Conservation (phyloP, 352 stramenopile species). For the Pythium folliculosum region DNA sequence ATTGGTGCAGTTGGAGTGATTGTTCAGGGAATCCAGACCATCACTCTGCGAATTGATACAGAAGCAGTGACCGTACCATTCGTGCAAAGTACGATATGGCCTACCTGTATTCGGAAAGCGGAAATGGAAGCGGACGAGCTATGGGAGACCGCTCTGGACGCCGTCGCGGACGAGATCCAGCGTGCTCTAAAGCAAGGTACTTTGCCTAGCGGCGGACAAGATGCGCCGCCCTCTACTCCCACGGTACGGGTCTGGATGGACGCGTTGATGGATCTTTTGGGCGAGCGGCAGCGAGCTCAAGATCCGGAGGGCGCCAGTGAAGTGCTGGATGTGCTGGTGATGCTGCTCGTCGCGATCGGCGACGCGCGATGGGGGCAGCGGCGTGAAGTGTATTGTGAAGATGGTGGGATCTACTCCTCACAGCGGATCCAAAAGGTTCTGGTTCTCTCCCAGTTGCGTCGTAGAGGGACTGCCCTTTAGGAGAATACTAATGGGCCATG, state of each 20-base stretch:
- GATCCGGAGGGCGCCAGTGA: constrained; percentile 14
- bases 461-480: too few species aligned
- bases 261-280: constrained; percentile 4
- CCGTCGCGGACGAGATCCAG: constrained; percentile 11
- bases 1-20: constrained; percentile 29
- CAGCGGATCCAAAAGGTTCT: neutral
- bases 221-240: neutral
- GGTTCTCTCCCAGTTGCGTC: neutral
- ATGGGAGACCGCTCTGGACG: constrained; percentile 19
- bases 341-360: constrained; percentile 13
- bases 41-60: constrained; percentile 19
- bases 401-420: neutral
- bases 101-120: neutral
- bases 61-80: constrained; percentile 1
- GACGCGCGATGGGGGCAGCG: constrained; percentile 7
- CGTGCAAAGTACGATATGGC: constrained; percentile 7
- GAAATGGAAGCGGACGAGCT: constrained; percentile 1
- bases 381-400: neutral
- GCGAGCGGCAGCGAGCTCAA: neutral
- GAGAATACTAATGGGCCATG: neutral
- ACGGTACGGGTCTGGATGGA: neutral
- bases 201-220: neutral
- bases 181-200: neutral
- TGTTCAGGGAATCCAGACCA: constrained; percentile 12
- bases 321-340: constrained; percentile 17